Evolutionary conservation across 345 rosid species (phyloP), one percentile per base, ranked within the genome.

Genomic region (Camelina sativa): DNA sequence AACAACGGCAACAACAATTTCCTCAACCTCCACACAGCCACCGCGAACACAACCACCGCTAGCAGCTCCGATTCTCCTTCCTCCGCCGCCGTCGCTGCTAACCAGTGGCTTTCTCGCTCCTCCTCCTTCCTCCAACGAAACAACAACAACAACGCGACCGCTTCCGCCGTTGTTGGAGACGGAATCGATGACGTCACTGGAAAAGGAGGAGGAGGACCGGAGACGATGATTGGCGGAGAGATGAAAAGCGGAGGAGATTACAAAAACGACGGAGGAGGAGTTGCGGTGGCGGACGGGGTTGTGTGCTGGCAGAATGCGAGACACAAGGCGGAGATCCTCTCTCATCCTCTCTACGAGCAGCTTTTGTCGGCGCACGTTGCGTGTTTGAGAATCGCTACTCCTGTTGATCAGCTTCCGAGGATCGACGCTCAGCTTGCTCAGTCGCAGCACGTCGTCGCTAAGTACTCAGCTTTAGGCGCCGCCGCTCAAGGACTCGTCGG

Each of bases 381-480:
- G 4, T 91, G 96, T 51, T 76, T 94, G 58, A 81, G 98, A 77
- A 86, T 94, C 69, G 97, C 97, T 1, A 94, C 98, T 57, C 98
- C 98, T 44, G 97, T 94, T 7, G 97, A 94, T 79, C 98, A 91
- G 80, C 57, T 92, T 64, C 97, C 97, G 19, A 87, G 98, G 80
- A 96, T 96, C 40, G 99, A 96, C 53, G 93, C 98, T 2, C 99
- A 96, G 84, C 84, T 96, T 20, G 96, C 94, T 23, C 96, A 96
- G 90, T 92, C 99, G 32, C 99, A 91, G 80, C 83, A 92, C 34
- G 97, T 96, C 23, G 97, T 91, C 20, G 79, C 87, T 7, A 96
- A 96, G 81, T 96, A 92, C 89, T 89, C 99, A 5, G 80, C 86
- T 20, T 72, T 87, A 51, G 91, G 88, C 6, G 82, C 79, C 40